Conservation (phyloP, 768 basidiomycete species). For the Tricholoma saponaceum region DNA sequence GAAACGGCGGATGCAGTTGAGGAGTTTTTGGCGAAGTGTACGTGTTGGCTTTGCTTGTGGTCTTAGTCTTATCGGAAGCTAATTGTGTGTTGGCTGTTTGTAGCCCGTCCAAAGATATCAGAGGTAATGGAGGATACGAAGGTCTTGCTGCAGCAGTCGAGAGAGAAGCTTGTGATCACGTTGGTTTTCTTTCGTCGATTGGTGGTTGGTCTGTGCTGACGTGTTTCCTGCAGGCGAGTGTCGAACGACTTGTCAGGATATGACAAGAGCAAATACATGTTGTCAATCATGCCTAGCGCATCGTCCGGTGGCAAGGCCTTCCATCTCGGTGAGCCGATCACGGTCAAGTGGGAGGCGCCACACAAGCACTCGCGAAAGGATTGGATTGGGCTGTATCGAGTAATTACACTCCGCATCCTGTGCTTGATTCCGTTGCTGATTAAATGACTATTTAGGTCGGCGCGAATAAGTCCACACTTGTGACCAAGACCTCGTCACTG, state of each 20-base stretch:
- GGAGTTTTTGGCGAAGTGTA: conserved; percentile 90
- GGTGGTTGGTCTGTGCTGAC: not conserved
- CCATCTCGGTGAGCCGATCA: conserved; percentile 90
- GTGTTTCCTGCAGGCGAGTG: conserved; percentile 56
- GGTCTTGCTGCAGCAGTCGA: conserved; percentile 82
- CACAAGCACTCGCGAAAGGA: conserved; percentile 83
- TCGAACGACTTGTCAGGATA: conserved; percentile 77
- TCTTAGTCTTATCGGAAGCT: not conserved
- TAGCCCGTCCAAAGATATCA: conserved; percentile 84
- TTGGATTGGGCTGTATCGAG: conserved; percentile 94
- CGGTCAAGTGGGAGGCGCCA: conserved; percentile 84
- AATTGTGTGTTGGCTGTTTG: conserved; percentile 2
- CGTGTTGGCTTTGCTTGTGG: conserved; percentile 22
- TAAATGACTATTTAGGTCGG: conserved; percentile 53
- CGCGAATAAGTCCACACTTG: conserved; percentile 76
- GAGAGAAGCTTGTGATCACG: conserved; percentile 91
- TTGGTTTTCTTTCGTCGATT: conserved; percentile 33
- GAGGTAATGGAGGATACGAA: conserved; percentile 94
- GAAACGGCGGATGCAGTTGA: conserved; percentile 92
- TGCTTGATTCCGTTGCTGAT: conserved; percentile 6
- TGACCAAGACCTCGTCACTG: conserved; percentile 81
- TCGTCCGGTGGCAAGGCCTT: conserved; percentile 54
- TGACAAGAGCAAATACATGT: conserved; percentile 75
- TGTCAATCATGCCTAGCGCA: conserved; percentile 51
- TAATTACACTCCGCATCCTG: conserved; percentile 22